These are phyloP conservation scores for Chlamydomonas eustigma DNA, from an alignment of 139 green algal genomes.

Conservation along the genomic window DNA sequence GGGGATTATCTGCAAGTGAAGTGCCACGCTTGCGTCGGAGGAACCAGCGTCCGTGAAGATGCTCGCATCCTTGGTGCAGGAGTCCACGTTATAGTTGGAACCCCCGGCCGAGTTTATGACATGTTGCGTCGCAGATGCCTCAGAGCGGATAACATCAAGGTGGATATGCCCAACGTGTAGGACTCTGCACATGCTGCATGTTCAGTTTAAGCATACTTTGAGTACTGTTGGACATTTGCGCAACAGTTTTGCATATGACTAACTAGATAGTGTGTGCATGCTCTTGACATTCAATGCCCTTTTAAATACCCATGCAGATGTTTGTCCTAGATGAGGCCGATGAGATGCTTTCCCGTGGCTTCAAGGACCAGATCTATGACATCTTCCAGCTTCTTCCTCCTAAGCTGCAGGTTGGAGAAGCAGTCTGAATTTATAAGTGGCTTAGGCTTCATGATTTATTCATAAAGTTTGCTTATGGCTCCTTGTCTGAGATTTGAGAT, in stretches of 20 bases:
- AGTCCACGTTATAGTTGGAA: conserved; percentile 94
- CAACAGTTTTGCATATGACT: not conserved
- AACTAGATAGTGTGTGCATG: not conserved
- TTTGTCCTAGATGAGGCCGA: conserved; percentile 98
- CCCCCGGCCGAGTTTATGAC: conserved; percentile 96
- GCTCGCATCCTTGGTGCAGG: conserved; percentile 83
- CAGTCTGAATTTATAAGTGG: no score
- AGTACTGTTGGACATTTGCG: not conserved
- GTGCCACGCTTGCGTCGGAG: conserved; percentile 99
- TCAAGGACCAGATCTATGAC: conserved; percentile 99
- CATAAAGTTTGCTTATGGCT: no score
- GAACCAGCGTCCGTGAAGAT: conserved; percentile 96
- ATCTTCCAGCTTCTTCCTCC: conserved; percentile 98
- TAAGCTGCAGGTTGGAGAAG: conserved; percentile 95
- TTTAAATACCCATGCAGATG: conserved; percentile 50
- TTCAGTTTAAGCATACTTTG: not conserved
- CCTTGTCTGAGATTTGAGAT: no score
- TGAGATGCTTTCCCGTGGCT: conserved; percentile 97
- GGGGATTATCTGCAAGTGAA: conserved; percentile 98
- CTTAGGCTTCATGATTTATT: no score
- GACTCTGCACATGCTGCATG: not conserved
- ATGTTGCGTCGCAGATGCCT: conserved; percentile 96
- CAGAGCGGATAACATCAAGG: conserved; percentile 74
- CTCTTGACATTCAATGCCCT: not conserved
- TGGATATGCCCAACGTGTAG: no score